Percentiles rank a stretch among this genome's conserved stretches.
phyloP scores from a whole-genome alignment of 208 protist genomes.

The Angomonas deanei region DNA sequence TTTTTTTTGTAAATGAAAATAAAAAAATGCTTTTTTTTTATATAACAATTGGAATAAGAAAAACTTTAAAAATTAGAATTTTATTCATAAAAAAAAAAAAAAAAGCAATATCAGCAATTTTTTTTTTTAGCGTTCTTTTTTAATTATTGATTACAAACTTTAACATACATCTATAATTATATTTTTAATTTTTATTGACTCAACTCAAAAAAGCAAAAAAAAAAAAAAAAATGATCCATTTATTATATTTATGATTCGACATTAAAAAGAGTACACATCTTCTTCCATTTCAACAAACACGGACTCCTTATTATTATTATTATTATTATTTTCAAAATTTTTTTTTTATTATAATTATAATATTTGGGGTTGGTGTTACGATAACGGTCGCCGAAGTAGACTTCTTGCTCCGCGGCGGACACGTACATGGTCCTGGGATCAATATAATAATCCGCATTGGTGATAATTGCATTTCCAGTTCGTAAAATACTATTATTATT shows the following conservation, averaged over 20 bases:
- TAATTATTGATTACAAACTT: slow-evolving; percentile 6
- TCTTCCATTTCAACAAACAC: neutral
- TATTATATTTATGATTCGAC: no score
- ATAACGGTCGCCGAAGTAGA: neutral
- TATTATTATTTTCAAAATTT: neutral
- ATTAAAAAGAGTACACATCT: no score
- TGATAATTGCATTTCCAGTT: neutral
- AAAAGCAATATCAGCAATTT: neutral
- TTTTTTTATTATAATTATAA: neutral
- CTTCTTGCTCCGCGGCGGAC: neutral
- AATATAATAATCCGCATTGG: neutral
- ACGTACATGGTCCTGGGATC: neutral
- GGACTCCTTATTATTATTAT: neutral
- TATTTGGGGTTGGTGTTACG: no score
- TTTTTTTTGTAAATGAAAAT: no score
- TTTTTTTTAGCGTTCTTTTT: neutral
- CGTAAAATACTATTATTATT: neutral
- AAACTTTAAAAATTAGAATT: neutral
- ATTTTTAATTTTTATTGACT: neutral
- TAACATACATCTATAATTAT: neutral
- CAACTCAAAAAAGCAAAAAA: neutral
- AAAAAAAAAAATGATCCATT: neutral
- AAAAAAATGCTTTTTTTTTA: no score
- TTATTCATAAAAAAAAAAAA: neutral
- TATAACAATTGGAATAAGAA: neutral